phyloP scores from a whole-genome alignment of 208 protist genomes.

The Sergeia podlipaevii region DNA sequence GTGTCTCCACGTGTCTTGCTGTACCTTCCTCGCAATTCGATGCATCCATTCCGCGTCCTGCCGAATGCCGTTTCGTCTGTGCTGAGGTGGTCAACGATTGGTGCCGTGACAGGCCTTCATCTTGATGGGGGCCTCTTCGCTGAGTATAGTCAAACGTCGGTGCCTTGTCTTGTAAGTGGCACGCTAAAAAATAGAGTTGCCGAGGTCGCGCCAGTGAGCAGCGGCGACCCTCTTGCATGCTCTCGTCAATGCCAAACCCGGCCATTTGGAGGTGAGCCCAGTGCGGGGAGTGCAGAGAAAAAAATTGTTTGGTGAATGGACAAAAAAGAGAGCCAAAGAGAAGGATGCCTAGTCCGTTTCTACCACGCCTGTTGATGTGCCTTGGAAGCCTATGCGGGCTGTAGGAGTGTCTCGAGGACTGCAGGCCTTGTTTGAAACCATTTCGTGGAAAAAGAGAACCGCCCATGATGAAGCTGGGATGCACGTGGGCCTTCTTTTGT shows the following conservation, averaged over 20 bases:
- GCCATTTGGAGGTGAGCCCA: slow-evolving; percentile 33
- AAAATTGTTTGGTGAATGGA: slow-evolving; percentile 52
- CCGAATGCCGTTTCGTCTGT: too few relatives aligned
- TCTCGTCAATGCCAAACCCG: slow-evolving; percentile 34
- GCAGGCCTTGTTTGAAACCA: background rate
- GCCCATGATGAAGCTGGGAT: slow-evolving; percentile 32
- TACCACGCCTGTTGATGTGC: background rate
- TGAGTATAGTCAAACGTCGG: too few relatives aligned
- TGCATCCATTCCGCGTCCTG: too few relatives aligned
- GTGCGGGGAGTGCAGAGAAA: slow-evolving; percentile 41
- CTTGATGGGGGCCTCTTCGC: too few relatives aligned
- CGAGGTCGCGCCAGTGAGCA: slow-evolving; percentile 18
- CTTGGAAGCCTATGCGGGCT: background rate
- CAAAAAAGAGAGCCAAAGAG: slow-evolving; percentile 37
- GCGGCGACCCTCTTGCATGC: slow-evolving; percentile 16
- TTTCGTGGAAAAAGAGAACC: slow-evolving; percentile 36
- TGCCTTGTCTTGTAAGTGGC: slow-evolving; percentile 13
- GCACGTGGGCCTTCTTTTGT: slow-evolving; percentile 1
- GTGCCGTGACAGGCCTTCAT: too few relatives aligned
- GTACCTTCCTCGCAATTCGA: too few relatives aligned
- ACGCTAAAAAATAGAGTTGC: slow-evolving; percentile 21
- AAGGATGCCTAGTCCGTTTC: background rate
- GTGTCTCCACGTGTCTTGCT: too few relatives aligned
- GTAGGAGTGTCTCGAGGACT: background rate
- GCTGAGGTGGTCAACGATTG: too few relatives aligned